These are phyloP conservation scores for Penicillium goetzii DNA, from an alignment of 495 filamentous ascomycete genomes.

Conservation along the genomic window DNA sequence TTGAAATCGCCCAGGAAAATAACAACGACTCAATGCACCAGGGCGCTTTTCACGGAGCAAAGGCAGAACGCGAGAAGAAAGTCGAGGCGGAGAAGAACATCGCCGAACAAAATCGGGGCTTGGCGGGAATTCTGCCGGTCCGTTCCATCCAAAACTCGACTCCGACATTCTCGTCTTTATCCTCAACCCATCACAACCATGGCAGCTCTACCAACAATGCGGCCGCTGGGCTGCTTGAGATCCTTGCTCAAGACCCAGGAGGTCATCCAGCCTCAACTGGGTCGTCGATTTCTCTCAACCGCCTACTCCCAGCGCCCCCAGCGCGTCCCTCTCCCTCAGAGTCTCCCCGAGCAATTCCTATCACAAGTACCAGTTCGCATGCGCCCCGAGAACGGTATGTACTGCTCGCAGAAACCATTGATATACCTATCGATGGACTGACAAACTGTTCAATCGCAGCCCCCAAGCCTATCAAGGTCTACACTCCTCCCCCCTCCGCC, in stretches of 20 bases:
- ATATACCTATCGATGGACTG: background rate
- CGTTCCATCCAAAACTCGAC: constrained; percentile 38
- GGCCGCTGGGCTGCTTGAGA: constrained; percentile 71
- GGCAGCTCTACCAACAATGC: constrained; percentile 61
- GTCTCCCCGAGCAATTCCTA: constrained; percentile 46
- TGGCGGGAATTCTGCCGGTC: constrained; percentile 50
- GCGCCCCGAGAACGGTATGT: constrained; percentile 43
- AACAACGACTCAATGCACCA: background rate
- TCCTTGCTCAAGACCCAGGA: constrained; percentile 51
- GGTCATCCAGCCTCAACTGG: constrained; percentile 46
- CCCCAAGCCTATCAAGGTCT: constrained; percentile 54
- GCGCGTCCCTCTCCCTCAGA: constrained; percentile 43
- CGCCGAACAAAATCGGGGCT: constrained; percentile 37
- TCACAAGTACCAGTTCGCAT: constrained; percentile 47
- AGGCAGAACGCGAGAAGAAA: constrained; percentile 22
- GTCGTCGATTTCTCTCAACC: constrained; percentile 47
- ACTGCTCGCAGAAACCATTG: background rate
- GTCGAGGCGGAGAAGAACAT: constrained; percentile 14
- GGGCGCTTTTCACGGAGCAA: background rate
- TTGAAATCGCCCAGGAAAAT: background rate
- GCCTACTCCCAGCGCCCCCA: constrained; percentile 42
- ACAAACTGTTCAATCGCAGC: constrained; percentile 33
- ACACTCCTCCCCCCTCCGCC: constrained; percentile 54
- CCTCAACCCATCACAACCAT: constrained; percentile 45
- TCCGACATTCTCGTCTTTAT: constrained; percentile 32